Base-by-base conservation (phyloP, 1,139 yeast genomes). In the Zygosaccharomyces pseudobailii region DNA sequence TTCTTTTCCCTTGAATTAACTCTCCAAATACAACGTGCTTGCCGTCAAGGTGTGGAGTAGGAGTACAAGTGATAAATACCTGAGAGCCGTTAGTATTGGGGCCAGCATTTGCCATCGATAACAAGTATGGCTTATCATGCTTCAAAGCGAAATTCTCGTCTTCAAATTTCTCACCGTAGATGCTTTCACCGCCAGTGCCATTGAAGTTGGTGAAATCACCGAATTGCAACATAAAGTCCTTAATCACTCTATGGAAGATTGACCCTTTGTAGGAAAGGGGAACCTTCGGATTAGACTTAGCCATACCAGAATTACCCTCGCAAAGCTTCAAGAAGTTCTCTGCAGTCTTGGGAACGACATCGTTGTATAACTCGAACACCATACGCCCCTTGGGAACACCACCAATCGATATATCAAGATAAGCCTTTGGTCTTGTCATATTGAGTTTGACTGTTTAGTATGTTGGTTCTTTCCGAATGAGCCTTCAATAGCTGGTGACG, bases 61-160 rank as follows among this genome's bases (percentile, higher is more conserved):
- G 79, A 4, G 79, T 87, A n/a, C 92, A 84, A 35, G 95, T 87
- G 60, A 92, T 83, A 67, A 92, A 92, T 63, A 89, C 90, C 67
- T 92, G 97, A 0, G 96, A 88, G 1, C 97, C 97, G 65, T 92
- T 92, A 52, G 97, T 90, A 66, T 85, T 82, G 47, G 96, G 90
- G 9, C 97, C 97, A 5, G 96, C 87, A 66, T 89, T 90, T 52
- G 97, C 97, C 97, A 92, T 92, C 19, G 96, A 87, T 61, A 92
- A 76, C 58, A 90, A 73, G 67, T 86, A 90, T 46, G 97, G 97
- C 61, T 77, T 76, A 57, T 83, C 90, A 65, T 92, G 97, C 56
- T 76, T 76, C 57, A 79, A 69, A 49, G 75, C 69, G 67, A 92
- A 90, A 68, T 84, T 85, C 70, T 92, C 98, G 66, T 92, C 98